These are phyloP conservation scores for Pulveroboletus sp. DNA, from an alignment of 768 basidiomycete species.

Conservation along the genomic window DNA sequence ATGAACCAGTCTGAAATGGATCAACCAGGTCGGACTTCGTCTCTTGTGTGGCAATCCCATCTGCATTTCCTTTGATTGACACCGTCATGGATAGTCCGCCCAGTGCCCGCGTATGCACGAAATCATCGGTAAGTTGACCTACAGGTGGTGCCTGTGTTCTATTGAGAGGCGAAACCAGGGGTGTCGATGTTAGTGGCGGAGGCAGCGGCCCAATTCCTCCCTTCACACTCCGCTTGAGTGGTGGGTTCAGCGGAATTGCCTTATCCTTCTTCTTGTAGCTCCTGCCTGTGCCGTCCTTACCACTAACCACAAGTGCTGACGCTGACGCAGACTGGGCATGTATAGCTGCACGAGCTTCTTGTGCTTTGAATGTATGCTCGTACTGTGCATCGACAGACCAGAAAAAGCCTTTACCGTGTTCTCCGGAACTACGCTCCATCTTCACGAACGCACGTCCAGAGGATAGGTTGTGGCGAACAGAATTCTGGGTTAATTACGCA, in stretches of 20 bases:
- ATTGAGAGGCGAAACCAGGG: slow-evolving; percentile 47
- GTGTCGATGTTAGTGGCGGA: slow-evolving; percentile 64
- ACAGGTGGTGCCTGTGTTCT: not conserved
- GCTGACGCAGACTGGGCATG: slow-evolving; percentile 26
- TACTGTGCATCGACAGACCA: slow-evolving; percentile 84
- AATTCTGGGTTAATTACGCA: slow-evolving; percentile 52
- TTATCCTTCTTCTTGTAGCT: slow-evolving; percentile 57
- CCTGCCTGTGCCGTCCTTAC: slow-evolving; percentile 35
- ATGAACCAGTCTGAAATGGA: slow-evolving; percentile 1
- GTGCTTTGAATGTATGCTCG: slow-evolving; percentile 65
- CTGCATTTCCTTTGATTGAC: not conserved
- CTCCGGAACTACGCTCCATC: slow-evolving; percentile 77
- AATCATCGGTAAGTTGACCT: slow-evolving; percentile 5
- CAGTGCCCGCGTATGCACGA: not conserved
- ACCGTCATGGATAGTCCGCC: slow-evolving; percentile 4
- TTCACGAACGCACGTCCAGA: slow-evolving; percentile 90
- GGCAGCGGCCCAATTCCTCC: slow-evolving; percentile 56
- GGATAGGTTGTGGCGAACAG: slow-evolving; percentile 92
- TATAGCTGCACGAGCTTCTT: slow-evolving; percentile 48
- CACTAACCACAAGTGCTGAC: slow-evolving; percentile 20
- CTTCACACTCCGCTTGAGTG: slow-evolving; percentile 66
- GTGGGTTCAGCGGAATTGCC: slow-evolving; percentile 47
- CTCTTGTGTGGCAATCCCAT: not conserved
- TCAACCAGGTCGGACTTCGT: slow-evolving; percentile 8
- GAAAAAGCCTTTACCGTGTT: slow-evolving; percentile 87